Conservation (phyloP, 805 yeast genomes). For the Spathaspora sp. region DNA sequence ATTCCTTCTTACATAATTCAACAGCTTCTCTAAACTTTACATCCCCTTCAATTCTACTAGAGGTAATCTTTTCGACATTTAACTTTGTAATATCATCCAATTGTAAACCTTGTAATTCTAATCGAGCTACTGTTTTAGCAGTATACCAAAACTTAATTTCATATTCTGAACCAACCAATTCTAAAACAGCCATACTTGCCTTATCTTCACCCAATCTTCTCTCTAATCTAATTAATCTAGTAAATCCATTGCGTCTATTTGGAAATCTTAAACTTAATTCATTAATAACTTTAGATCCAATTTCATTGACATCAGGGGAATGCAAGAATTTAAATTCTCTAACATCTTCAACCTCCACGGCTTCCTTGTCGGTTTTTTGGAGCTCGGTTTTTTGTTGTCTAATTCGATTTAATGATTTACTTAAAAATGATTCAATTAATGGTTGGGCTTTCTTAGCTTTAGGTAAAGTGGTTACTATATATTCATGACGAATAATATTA, state of each 20-base stretch:
- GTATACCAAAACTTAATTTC: conserved; percentile 74
- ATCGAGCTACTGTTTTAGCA: conserved; percentile 83
- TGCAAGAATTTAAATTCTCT: conserved; percentile 35
- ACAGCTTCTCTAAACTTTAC: conserved; percentile 58
- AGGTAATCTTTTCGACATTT: conserved; percentile 52
- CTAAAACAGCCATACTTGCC: conserved; percentile 86
- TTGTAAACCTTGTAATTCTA: conserved; percentile 58
- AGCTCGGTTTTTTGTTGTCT: conserved; percentile 11
- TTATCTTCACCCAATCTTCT: conserved; percentile 80
- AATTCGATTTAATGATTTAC: conserved; percentile 26
- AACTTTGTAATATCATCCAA: conserved; percentile 47
- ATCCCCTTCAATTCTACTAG: conserved; percentile 47
- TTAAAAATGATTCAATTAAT: conserved; percentile 35
- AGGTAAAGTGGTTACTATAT: conserved; percentile 39
- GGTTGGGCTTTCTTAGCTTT: conserved; percentile 44
- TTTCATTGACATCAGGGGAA: conserved; percentile 42
- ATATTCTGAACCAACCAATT: conserved; percentile 64
- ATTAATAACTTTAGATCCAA: conserved; percentile 59
- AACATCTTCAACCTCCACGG: conserved; percentile 11
- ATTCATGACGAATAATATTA: conserved; percentile 40
- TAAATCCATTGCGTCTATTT: conserved; percentile 72
- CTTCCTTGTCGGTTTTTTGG: too few relatives aligned
- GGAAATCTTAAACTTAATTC: conserved; percentile 64
- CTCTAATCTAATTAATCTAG: conserved; percentile 79
- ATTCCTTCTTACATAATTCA: conserved; percentile 39